Percentiles rank a stretch among this genome's conserved stretches.
Evolutionary conservation across 2,329 filamentous ascomycete genomes (phyloP).

Genomic region (Fusarium temperatum): DNA sequence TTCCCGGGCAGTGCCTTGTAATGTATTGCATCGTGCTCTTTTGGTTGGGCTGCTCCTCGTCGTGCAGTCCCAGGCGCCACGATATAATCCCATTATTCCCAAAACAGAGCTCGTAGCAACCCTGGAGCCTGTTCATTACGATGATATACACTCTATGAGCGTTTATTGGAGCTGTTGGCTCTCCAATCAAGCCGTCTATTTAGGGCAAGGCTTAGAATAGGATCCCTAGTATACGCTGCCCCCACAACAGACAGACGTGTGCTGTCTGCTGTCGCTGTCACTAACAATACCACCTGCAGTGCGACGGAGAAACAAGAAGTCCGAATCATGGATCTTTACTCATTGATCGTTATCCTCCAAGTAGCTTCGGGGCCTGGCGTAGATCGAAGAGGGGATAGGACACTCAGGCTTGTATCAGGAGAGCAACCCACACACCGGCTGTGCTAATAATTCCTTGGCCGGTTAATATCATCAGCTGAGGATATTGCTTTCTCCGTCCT

Average conservation of each 20-base stretch:
- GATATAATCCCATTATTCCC: conserved; percentile 1
- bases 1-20: not conserved
- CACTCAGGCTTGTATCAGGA: not conserved
- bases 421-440: conserved; percentile 16
- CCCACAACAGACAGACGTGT: conserved; percentile 21
- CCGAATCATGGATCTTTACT: conserved; percentile 5
- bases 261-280: conserved; percentile 20
- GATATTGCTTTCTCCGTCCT: conserved; percentile 2
- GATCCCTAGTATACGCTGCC: conserved; percentile 23
- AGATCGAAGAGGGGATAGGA: conserved; percentile 3
- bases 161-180: conserved; percentile 15
- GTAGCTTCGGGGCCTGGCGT: conserved; percentile 22
- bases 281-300: conserved; percentile 38
- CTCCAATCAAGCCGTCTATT: conserved; percentile 3
- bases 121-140: not conserved
- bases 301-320: conserved; percentile 31
- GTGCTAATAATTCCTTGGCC: conserved; percentile 30
- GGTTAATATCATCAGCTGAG: conserved; percentile 33
- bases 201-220: conserved; percentile 24
- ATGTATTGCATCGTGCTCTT: not conserved
- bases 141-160: not conserved
- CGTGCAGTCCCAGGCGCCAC: conserved; percentile 15
- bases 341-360: not conserved
- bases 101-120: conserved; percentile 10
- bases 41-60: not conserved